Percentiles rank a stretch among this genome's conserved stretches.
phyloP scores from a whole-genome alignment of 2,329 filamentous ascomycete genomes.

The Ascocoryne sarcoides region DNA sequence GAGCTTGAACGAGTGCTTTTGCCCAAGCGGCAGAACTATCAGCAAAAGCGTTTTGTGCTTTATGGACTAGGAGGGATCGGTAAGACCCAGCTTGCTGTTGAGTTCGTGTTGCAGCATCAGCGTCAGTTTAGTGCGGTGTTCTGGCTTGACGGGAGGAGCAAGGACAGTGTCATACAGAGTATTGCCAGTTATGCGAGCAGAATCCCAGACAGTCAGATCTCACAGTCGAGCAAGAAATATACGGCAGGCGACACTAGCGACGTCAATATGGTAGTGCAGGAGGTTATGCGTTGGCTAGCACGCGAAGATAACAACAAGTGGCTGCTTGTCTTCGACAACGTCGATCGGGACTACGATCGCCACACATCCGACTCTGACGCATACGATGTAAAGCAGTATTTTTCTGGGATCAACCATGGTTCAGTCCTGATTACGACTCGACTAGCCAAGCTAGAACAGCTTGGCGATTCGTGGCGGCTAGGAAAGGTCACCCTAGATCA shows the following conservation, averaged over 20 bases:
- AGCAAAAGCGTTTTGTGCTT: conserved; percentile 11
- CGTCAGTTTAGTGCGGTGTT: background rate
- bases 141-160: conserved; percentile 1
- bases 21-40: conserved; percentile 2
- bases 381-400: too few relatives aligned
- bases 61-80: background rate
- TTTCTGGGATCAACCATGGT: too few relatives aligned
- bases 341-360: too few relatives aligned
- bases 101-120: conserved; percentile 3
- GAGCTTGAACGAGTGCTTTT: conserved; percentile 14
- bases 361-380: too few relatives aligned
- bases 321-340: conserved; percentile 31
- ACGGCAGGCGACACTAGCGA: too few relatives aligned
- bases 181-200: conserved; percentile 4
- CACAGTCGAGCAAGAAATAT: conserved; percentile 3
- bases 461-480: too few relatives aligned
- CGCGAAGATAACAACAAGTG: conserved; percentile 26
- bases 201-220: conserved; percentile 5
- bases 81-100: background rate
- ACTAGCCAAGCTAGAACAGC: too few relatives aligned
- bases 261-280: conserved; percentile 5
- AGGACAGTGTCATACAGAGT: conserved; percentile 2
- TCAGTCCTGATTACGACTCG: too few relatives aligned
- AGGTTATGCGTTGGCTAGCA: conserved; percentile 6
- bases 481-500: too few relatives aligned